phyloP scores from a whole-genome alignment of 495 filamentous ascomycete genomes.

The Staphylotrichum tortipilum region DNA sequence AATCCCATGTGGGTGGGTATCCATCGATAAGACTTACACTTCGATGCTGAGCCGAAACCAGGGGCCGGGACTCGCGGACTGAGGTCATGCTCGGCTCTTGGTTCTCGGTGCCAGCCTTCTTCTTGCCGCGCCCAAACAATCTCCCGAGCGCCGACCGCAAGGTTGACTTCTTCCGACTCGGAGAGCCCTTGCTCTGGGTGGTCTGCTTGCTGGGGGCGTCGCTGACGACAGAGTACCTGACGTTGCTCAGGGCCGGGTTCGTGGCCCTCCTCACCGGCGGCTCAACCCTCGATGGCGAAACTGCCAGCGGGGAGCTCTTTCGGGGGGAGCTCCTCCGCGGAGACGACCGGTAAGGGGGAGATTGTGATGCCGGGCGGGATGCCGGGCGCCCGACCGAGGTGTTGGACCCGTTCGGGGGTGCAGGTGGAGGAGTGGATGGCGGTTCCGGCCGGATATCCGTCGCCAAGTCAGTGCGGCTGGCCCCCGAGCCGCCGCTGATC shows the following conservation, averaged over 20 bases:
- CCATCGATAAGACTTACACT: constrained; percentile 36
- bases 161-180: constrained; percentile 42
- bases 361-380: constrained; percentile 17
- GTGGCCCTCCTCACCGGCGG: constrained; percentile 23
- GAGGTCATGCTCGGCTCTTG: constrained; percentile 10
- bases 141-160: constrained; percentile 40
- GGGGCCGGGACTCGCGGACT: constrained; percentile 12
- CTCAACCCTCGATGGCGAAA: constrained; percentile 13
- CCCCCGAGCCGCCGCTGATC: constrained; percentile 2
- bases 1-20: no score
- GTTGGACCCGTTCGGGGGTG: constrained; percentile 10
- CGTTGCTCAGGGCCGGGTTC: constrained; percentile 25
- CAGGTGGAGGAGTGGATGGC: constrained; percentile 17
- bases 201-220: constrained; percentile 27
- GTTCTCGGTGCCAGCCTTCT: constrained; percentile 27
- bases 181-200: constrained; percentile 25
- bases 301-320: constrained; percentile 12
- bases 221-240: constrained; percentile 35
- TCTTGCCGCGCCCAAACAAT: constrained; percentile 44
- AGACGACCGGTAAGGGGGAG: constrained; percentile 15
- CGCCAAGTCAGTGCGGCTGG: constrained; percentile 10
- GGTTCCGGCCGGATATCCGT: constrained; percentile 15
- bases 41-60: constrained; percentile 27
- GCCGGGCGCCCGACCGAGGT: constrained; percentile 6
- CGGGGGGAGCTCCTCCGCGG: no score